A percentile compares a stretch with the other conserved stretches of the same genome.
phyloP scores from a whole-genome alignment of 306 rosid species.

The Dicorynia guianensis region DNA sequence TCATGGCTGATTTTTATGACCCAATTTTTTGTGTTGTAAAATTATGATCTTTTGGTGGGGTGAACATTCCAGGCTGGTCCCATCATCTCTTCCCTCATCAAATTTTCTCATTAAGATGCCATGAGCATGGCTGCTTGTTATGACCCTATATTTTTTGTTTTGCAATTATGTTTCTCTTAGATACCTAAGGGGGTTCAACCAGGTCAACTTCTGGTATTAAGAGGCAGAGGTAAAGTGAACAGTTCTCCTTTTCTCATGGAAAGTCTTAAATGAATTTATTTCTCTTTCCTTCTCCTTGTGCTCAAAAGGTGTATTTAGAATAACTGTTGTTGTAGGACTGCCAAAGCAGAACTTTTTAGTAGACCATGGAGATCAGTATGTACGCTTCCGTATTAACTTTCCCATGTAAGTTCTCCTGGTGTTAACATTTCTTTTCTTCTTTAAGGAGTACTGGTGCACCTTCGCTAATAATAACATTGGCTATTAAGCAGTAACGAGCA shows the following conservation, averaged over 20 bases:
- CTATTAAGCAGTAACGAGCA: background rate
- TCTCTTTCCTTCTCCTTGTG: slow-evolving; percentile 2
- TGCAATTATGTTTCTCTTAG: slow-evolving; percentile 58
- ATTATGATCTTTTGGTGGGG: too few species aligned
- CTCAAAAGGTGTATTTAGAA: slow-evolving; percentile 27
- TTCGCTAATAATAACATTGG: too few species aligned
- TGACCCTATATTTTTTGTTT: slow-evolving; percentile 42
- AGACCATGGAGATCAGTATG: slow-evolving; percentile 87
- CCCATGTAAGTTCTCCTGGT: slow-evolving; percentile 63
- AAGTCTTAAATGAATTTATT: slow-evolving; percentile 28
- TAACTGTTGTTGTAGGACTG: slow-evolving; percentile 55
- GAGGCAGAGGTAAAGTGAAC: slow-evolving; percentile 80
- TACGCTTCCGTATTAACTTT: slow-evolving; percentile 76
- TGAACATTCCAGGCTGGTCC: too few species aligned
- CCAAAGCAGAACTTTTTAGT: slow-evolving; percentile 75
- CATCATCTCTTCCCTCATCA: too few species aligned
- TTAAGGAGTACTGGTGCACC: too few species aligned
- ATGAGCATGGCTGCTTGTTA: background rate
- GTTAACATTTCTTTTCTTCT: background rate
- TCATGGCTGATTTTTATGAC: too few species aligned
- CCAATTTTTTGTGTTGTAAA: too few species aligned
- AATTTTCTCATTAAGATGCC: too few species aligned
- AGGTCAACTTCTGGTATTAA: slow-evolving; percentile 78
- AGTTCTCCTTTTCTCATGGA: slow-evolving; percentile 15
- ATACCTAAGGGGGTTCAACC: slow-evolving; percentile 95